These are phyloP conservation scores for Leccinum pseudoinsigne DNA, from an alignment of 1,284 basidiomycete species.

Conservation along the genomic window DNA sequence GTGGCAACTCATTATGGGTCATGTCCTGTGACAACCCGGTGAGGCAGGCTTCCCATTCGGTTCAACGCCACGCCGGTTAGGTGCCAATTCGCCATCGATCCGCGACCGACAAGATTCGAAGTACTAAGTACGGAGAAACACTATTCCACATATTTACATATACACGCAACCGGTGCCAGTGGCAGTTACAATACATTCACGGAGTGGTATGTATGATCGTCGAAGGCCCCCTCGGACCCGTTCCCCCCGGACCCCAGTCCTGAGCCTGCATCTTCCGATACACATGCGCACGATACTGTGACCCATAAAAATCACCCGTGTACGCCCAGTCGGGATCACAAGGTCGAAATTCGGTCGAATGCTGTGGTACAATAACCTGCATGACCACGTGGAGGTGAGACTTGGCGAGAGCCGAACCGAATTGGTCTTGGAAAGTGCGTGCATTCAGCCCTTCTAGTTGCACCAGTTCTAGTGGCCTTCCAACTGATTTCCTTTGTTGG, in stretches of 20 bases:
- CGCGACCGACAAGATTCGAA: neutral
- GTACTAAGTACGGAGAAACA: neutral
- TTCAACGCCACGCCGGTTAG: neutral
- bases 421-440: slow-evolving; percentile 29
- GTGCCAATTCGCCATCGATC: neutral
- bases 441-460: slow-evolving; percentile 30
- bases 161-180: slow-evolving; percentile 6
- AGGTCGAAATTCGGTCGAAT: slow-evolving; percentile 21
- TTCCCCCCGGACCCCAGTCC: slow-evolving; percentile 26
- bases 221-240: slow-evolving; percentile 28
- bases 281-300: slow-evolving; percentile 32
- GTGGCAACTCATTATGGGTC: slow-evolving; percentile 7
- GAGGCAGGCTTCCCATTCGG: slow-evolving; percentile 1
- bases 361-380: slow-evolving; percentile 21
- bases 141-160: neutral
- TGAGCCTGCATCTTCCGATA: slow-evolving; percentile 33
- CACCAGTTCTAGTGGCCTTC: slow-evolving; percentile 24
- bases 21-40: neutral
- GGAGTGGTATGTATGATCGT: slow-evolving; percentile 29
- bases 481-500: slow-evolving; percentile 34
- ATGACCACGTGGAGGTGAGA: slow-evolving; percentile 29
- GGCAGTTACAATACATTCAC: slow-evolving; percentile 14
- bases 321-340: slow-evolving; percentile 30
- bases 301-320: slow-evolving; percentile 30
- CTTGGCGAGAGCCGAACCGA: slow-evolving; percentile 26